Evolutionary conservation across 75 land plant species (phyloP).

Genomic region (Ceratopteris richardii): DNA sequence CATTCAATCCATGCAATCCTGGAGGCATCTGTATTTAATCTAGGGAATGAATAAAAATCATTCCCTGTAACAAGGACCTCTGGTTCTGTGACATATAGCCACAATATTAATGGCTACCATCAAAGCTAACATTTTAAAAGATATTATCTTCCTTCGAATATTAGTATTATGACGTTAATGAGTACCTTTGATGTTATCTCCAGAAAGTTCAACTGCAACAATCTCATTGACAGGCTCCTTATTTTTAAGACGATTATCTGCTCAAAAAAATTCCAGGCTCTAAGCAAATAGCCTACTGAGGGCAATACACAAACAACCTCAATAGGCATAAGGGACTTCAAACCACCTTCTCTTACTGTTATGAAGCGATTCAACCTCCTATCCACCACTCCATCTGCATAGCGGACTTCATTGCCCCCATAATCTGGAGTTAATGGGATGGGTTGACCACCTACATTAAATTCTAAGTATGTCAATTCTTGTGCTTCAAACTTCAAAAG

Average conservation of each 20-base stretch:
- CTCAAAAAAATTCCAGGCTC: background rate
- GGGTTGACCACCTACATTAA: conserved; percentile 29
- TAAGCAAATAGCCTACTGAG: background rate
- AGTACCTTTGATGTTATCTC: conserved; percentile 29
- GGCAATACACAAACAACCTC: background rate
- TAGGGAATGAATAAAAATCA: conserved; percentile 94
- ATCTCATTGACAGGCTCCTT: conserved; percentile 53
- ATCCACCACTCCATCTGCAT: conserved; percentile 83
- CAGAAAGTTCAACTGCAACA: conserved; percentile 37
- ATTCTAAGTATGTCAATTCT: background rate
- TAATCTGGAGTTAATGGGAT: conserved; percentile 65
- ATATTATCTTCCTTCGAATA: too few relatives aligned
- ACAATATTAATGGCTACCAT: background rate
- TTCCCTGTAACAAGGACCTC: conserved; percentile 56
- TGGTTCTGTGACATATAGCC: conserved; percentile 41
- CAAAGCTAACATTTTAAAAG: background rate
- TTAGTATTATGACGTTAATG: background rate
- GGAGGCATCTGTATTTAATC: conserved; percentile 53
- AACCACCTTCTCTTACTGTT: conserved; percentile 60
- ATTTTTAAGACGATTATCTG: conserved; percentile 60
- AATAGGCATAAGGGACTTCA: too few relatives aligned
- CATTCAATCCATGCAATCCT: conserved; percentile 89
- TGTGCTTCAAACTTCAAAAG: background rate
- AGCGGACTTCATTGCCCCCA: conserved; percentile 42
- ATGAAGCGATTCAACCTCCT: conserved; percentile 36